Conservation (phyloP, 2,329 filamentous ascomycete species). For the Colletotrichum sp. region DNA sequence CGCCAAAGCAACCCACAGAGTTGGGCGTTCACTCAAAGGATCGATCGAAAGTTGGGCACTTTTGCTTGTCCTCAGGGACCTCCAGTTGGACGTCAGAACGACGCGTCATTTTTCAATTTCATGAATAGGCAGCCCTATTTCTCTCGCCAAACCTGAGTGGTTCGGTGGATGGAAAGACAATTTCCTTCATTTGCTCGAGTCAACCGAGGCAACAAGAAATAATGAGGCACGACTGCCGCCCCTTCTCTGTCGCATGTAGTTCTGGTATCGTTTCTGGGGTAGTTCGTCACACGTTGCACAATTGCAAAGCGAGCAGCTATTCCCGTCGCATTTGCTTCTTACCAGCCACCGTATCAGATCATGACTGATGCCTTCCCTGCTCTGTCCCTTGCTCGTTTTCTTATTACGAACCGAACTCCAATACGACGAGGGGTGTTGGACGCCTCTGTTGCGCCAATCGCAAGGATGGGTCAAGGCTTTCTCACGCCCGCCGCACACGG, state of each 20-base stretch:
- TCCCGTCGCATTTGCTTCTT: neutral
- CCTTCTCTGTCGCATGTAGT: neutral
- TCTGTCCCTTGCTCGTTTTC: neutral
- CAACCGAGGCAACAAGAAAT: neutral
- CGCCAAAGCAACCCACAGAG: neutral
- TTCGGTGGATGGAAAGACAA: neutral
- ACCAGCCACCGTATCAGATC: neutral
- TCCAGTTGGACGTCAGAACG: neutral
- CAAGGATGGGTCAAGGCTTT: neutral
- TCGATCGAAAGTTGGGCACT: neutral
- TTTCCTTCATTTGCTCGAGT: neutral
- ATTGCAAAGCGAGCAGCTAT: neutral
- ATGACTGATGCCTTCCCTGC: neutral
- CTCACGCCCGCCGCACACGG: neutral
- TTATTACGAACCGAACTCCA: neutral
- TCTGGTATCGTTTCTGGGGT: neutral
- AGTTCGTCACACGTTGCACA: neutral
- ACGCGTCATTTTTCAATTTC: neutral
- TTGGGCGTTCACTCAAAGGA: neutral
- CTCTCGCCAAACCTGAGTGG: neutral
- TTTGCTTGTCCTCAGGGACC: neutral
- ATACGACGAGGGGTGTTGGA: neutral
- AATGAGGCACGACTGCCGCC: neutral
- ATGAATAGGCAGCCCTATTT: neutral
- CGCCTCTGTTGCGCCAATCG: neutral